Evolutionary conservation across 179 eudicot species (phyloP).

Genomic region (Heliamphora pulchella): DNA sequence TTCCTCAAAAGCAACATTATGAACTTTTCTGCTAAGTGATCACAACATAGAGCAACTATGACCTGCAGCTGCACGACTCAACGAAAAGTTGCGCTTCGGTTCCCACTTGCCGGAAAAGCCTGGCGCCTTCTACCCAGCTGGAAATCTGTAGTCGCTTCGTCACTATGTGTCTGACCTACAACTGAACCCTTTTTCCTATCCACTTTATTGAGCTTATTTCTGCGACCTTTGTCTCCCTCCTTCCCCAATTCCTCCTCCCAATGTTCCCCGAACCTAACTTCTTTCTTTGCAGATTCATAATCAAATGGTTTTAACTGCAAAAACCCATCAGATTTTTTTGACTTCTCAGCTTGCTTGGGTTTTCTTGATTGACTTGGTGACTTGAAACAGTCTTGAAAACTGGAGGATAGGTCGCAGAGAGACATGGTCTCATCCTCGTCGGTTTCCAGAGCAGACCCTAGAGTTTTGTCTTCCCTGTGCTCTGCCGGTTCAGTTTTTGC

Average conservation of each 20-base stretch:
- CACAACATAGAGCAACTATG: not conserved
- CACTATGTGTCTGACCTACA: conserved; percentile 20
- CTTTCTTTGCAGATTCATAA: conserved; percentile 62
- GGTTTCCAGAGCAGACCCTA: conserved; percentile 16
- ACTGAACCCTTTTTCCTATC: conserved; percentile 25
- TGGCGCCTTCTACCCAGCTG: conserved; percentile 77
- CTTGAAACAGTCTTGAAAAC: conserved; percentile 63
- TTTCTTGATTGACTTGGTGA: conserved; percentile 29
- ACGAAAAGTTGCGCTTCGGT: conserved; percentile 78
- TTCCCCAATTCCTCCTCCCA: conserved; percentile 11
- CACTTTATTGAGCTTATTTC: conserved; percentile 16
- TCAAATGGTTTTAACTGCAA: conserved; percentile 59
- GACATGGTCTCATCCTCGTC: conserved; percentile 49
- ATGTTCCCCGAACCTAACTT: conserved; percentile 36
- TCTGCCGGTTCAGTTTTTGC: conserved; percentile 16
- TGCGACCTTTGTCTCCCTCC: conserved; percentile 16
- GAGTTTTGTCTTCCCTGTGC: conserved; percentile 18
- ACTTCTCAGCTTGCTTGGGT: conserved; percentile 16
- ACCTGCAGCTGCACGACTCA: conserved; percentile 16
- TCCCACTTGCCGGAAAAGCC: conserved; percentile 89
- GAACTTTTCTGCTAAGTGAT: not conserved
- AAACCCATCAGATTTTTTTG: conserved; percentile 22
- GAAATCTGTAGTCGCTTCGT: conserved; percentile 31
- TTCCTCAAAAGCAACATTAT: not conserved
- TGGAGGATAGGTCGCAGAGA: conserved; percentile 68